Conservation (phyloP, 192 early-diverging fungal species). For the Coemansia sp. region DNA sequence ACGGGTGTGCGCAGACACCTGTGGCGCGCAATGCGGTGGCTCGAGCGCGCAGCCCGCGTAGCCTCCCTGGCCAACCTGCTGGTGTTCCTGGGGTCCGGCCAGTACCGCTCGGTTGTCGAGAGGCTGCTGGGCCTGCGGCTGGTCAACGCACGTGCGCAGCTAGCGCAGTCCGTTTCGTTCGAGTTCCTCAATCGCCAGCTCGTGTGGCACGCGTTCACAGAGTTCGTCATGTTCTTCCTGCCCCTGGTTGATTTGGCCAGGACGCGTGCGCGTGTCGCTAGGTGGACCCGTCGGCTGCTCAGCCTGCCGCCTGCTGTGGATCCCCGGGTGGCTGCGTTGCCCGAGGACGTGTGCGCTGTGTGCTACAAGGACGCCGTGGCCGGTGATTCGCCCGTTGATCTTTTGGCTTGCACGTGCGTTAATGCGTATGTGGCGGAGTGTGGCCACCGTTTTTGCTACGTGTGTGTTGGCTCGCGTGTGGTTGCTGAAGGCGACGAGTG, state of each 20-base stretch:
- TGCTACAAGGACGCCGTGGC: slow-evolving; percentile 46
- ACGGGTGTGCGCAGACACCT: slow-evolving; percentile 50
- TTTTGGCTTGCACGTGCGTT: slow-evolving; percentile 36
- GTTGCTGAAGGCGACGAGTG: slow-evolving; percentile 69
- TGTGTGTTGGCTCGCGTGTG: slow-evolving; percentile 78
- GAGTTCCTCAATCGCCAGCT: slow-evolving; percentile 94
- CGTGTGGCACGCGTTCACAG: slow-evolving; percentile 91
- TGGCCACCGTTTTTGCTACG: slow-evolving; percentile 87
- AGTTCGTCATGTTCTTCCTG: slow-evolving; percentile 84
- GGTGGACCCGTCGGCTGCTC: slow-evolving; percentile 24
- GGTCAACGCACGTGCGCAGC: slow-evolving; percentile 73
- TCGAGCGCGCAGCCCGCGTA: slow-evolving; percentile 61
- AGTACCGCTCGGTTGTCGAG: slow-evolving; percentile 77
- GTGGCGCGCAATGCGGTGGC: slow-evolving; percentile 58
- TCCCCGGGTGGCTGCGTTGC: slow-evolving; percentile 51
- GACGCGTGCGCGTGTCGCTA: slow-evolving; percentile 34
- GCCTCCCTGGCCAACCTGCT: slow-evolving; percentile 78
- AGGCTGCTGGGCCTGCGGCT: slow-evolving; percentile 78
- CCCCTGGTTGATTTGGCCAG: slow-evolving; percentile 67
- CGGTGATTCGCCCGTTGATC: background rate
- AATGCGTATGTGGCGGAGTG: slow-evolving; percentile 82
- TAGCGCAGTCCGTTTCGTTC: slow-evolving; percentile 77
- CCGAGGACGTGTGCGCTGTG: slow-evolving; percentile 71
- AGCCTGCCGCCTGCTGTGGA: slow-evolving; percentile 55
- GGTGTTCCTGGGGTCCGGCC: slow-evolving; percentile 78